Conservation (phyloP, 192 early-diverging fungal species). For the Dispira parvispora region DNA sequence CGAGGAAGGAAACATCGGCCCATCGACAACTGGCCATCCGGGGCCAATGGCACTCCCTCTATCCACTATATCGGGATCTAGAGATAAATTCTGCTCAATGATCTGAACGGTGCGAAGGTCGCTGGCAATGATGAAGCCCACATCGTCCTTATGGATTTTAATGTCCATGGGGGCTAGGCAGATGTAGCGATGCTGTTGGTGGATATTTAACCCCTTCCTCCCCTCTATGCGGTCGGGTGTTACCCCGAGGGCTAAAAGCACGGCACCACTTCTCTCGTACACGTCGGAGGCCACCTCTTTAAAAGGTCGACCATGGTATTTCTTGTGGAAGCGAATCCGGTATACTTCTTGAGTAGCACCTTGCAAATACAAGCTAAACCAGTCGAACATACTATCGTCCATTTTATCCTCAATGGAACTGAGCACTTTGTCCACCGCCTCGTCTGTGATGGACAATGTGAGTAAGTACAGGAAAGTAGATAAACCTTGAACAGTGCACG, state of each 20-base stretch:
- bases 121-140: too few species aligned
- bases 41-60: too few species aligned
- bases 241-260: slow-evolving; percentile 24
- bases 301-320: slow-evolving; percentile 21
- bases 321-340: slow-evolving; percentile 20
- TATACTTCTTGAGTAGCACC: slow-evolving; percentile 30
- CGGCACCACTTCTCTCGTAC: slow-evolving; percentile 23
- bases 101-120: too few species aligned
- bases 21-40: too few species aligned
- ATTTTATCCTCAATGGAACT: slow-evolving; percentile 16
- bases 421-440: slow-evolving; percentile 17
- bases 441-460: slow-evolving; percentile 20
- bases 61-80: too few species aligned
- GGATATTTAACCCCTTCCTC: too few species aligned
- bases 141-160: too few species aligned
- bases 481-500: slow-evolving; percentile 24
- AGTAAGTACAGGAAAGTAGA: slow-evolving; percentile 25
- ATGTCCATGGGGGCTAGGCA: too few species aligned
- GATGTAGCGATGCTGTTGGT: too few species aligned
- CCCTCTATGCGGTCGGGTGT: slow-evolving; percentile 14
- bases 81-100: too few species aligned
- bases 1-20: too few species aligned
- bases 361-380: slow-evolving; percentile 27
- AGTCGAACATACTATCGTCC: slow-evolving; percentile 1
- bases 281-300: slow-evolving; percentile 21